phyloP scores from a whole-genome alignment of 805 yeast genomes.

The Yamadazyma scolyti region DNA sequence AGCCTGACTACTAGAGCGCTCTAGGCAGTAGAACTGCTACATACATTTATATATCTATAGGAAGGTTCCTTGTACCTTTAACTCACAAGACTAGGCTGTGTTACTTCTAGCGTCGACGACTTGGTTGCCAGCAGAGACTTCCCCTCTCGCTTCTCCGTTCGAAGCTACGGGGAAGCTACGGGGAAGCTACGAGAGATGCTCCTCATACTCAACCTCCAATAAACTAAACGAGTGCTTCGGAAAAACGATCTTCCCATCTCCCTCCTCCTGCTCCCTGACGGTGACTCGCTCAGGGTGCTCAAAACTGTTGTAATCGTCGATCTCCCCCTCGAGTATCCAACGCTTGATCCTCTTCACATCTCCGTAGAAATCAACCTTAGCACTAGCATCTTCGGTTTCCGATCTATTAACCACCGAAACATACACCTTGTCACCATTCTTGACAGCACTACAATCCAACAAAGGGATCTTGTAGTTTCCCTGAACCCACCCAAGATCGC shows the following conservation, averaged over 20 bases:
- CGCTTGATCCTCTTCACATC: slow-evolving; percentile 10
- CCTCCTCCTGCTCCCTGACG: slow-evolving; percentile 11
- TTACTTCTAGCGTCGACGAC: no score
- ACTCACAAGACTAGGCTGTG: no score
- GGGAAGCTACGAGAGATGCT: no score
- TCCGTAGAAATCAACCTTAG: slow-evolving; percentile 15
- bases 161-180: no score
- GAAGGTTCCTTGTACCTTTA: no score
- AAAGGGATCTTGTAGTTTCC: slow-evolving; percentile 16
- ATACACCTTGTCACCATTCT: slow-evolving; percentile 17
- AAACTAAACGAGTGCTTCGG: slow-evolving; percentile 18
- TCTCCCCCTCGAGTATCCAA: slow-evolving; percentile 24
- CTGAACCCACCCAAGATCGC: slow-evolving; percentile 16
- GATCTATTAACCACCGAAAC: slow-evolving; percentile 26
- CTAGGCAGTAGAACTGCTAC: no score
- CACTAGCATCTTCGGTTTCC: slow-evolving; percentile 16
- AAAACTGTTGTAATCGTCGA: slow-evolving; percentile 22
- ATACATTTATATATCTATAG: no score
- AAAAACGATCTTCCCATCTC: slow-evolving; percentile 16
- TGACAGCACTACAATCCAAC: slow-evolving; percentile 21
- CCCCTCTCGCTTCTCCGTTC: no score
- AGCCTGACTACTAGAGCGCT: no score
- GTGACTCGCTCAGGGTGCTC: slow-evolving; percentile 18
- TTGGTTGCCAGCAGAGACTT: no score
- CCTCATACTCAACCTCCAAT: slow-evolving; percentile 7